phyloP scores from a whole-genome alignment of 176 grass and related monocot genomes.

The Aegilops longissima region DNA sequence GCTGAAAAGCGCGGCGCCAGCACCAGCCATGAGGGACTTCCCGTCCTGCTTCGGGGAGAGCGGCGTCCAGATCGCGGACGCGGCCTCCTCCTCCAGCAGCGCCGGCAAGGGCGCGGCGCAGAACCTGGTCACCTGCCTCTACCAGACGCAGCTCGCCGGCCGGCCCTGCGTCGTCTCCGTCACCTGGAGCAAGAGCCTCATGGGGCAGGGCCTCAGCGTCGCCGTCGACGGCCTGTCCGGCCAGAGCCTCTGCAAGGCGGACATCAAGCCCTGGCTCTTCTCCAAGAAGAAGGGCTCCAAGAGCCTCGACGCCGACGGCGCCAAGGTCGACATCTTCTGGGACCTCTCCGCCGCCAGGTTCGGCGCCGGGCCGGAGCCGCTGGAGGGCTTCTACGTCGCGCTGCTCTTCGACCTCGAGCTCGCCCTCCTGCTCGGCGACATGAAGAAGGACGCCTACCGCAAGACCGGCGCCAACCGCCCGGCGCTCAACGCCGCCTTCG shows the following conservation, averaged over 20 bases:
- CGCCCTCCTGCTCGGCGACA: slow-evolving; percentile 62
- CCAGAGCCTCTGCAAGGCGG: slow-evolving; percentile 63
- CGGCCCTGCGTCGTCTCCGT: slow-evolving; percentile 52
- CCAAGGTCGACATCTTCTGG: slow-evolving; percentile 75
- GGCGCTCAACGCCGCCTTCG: slow-evolving; percentile 42
- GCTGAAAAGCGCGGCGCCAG: slow-evolving; percentile 6
- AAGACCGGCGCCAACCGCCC: slow-evolving; percentile 51
- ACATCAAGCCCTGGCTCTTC: slow-evolving; percentile 80
- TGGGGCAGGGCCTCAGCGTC: slow-evolving; percentile 70
- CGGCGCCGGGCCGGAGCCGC: slow-evolving; percentile 44
- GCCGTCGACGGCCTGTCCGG: slow-evolving; percentile 51
- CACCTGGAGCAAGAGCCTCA: slow-evolving; percentile 55
- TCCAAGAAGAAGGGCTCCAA: slow-evolving; percentile 73
- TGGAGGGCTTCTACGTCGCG: slow-evolving; percentile 61
- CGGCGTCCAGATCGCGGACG: slow-evolving; percentile 74
- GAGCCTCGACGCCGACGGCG: slow-evolving; percentile 51
- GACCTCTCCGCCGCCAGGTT: slow-evolving; percentile 67
- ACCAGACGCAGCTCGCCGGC: slow-evolving; percentile 55
- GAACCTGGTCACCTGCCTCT: slow-evolving; percentile 74
- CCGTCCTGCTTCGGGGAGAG: slow-evolving; percentile 91
- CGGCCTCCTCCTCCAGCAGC: slow-evolving; percentile 43
- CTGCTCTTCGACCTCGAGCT: slow-evolving; percentile 64
- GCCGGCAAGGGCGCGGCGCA: slow-evolving; percentile 44
- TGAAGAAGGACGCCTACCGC: slow-evolving; percentile 60
- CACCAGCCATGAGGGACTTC: slow-evolving; percentile 65